These are phyloP conservation scores for Trichophyton simii DNA, from an alignment of 2,329 filamentous ascomycete genomes.

Conservation along the genomic window DNA sequence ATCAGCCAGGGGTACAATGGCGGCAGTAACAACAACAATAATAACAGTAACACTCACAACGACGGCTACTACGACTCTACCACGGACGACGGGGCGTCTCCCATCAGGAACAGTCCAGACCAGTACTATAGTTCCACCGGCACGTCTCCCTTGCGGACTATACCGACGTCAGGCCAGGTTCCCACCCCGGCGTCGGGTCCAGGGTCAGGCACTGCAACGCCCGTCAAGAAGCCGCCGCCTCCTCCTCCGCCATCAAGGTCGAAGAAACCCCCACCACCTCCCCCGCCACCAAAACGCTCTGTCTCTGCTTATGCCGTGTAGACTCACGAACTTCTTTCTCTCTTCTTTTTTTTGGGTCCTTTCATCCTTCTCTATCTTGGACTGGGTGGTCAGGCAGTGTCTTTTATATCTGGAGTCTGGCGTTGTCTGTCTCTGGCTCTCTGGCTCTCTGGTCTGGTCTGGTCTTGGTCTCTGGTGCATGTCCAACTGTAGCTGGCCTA, in stretches of 20 bases:
- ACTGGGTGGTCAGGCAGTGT: background rate
- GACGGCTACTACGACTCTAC: conserved; percentile 38
- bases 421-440: too few relatives aligned
- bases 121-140: conserved; percentile 29
- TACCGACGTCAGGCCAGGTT: conserved; percentile 36
- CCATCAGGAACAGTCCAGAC: conserved; percentile 38
- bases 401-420: background rate
- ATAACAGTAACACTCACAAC: conserved; percentile 17
- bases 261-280: conserved; percentile 54
- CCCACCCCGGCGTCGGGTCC: background rate
- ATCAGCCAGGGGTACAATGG: conserved; percentile 23
- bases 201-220: conserved; percentile 13
- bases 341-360: background rate
- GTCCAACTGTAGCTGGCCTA: too few relatives aligned
- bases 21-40: conserved; percentile 12
- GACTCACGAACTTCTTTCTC: background rate
- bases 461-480: too few relatives aligned
- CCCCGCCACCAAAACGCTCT: conserved; percentile 35
- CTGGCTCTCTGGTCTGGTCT: too few relatives aligned
- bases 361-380: background rate
- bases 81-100: conserved; percentile 39
- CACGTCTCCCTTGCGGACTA: conserved; percentile 43
- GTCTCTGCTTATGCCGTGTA: background rate
- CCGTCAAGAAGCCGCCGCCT: conserved; percentile 45
- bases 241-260: conserved; percentile 50